A percentile compares a stretch with the other conserved stretches of the same genome.
phyloP scores from a whole-genome alignment of 257 asterid species.

The Solanum arcanum region DNA sequence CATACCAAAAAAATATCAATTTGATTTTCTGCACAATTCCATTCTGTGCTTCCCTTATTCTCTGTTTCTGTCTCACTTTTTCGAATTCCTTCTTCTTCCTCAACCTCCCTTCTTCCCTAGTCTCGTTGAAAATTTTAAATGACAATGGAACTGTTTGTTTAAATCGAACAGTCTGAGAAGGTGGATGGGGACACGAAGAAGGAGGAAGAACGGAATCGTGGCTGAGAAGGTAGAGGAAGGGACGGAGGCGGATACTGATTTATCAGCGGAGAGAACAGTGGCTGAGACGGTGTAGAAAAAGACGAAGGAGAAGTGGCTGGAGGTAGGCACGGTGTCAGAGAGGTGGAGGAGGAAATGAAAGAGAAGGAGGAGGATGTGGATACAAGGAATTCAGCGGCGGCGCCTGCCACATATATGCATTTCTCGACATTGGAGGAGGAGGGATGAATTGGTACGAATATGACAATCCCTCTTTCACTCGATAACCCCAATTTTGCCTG shows the following conservation, averaged over 20 bases:
- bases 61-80: not conserved
- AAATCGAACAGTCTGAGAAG: not conserved
- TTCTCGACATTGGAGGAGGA: not conserved
- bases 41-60: not conserved
- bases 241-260: not conserved
- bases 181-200: not conserved
- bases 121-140: not conserved
- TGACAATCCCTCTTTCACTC: not conserved
- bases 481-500: no score
- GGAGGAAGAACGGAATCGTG: not conserved
- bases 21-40: not conserved
- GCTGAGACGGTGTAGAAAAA: no score
- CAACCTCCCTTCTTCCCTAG: not conserved
- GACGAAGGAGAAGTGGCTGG: not conserved
- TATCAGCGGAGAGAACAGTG: not conserved
- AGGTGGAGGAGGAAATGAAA: not conserved
- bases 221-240: not conserved
- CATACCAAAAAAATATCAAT: not conserved
- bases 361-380: not conserved
- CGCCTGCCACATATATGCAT: not conserved
- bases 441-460: not conserved
- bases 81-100: not conserved
- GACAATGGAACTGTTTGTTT: not conserved
- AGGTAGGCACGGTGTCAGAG: not conserved
- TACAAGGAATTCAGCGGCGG: not conserved